phyloP scores from a whole-genome alignment of 2,329 filamentous ascomycete species.

The Colletotrichum coccodes region DNA sequence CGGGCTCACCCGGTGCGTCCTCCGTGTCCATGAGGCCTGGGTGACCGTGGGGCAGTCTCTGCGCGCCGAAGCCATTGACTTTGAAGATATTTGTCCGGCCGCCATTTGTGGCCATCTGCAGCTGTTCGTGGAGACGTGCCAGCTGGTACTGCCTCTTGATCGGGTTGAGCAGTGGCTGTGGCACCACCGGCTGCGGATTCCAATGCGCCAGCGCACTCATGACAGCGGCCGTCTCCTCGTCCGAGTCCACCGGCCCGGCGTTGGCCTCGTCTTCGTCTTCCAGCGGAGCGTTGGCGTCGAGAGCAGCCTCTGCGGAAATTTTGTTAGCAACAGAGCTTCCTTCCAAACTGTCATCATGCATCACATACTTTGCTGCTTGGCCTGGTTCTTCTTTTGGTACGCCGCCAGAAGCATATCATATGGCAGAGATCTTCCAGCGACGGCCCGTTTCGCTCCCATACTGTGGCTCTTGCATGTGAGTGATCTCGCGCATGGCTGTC shows the following conservation, averaged over 20 bases:
- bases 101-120: slow-evolving; percentile 73
- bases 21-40: slow-evolving; percentile 58
- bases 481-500: slow-evolving; percentile 86
- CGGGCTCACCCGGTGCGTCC: slow-evolving; percentile 68
- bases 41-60: slow-evolving; percentile 63
- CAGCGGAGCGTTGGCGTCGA: slow-evolving; percentile 91
- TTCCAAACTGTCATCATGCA: neutral
- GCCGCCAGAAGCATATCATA: slow-evolving; percentile 92
- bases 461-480: slow-evolving; percentile 93
- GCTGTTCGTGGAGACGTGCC: slow-evolving; percentile 71
- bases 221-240: slow-evolving; percentile 91
- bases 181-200: slow-evolving; percentile 81
- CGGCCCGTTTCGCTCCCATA: slow-evolving; percentile 94
- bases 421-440: slow-evolving; percentile 85
- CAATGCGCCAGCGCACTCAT: slow-evolving; percentile 84
- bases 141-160: slow-evolving; percentile 73
- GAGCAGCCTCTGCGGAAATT: slow-evolving; percentile 77
- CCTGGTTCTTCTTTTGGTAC: slow-evolving; percentile 98
- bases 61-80: slow-evolving; percentile 65
- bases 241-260: slow-evolving; percentile 86
- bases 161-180: slow-evolving; percentile 69
- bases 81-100: slow-evolving; percentile 74
- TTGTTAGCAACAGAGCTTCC: slow-evolving; percentile 3
- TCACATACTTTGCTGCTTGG: slow-evolving; percentile 90
- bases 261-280: slow-evolving; percentile 87